phyloP scores from a whole-genome alignment of 2,329 filamentous ascomycete genomes.

The Didymella lethalis region DNA sequence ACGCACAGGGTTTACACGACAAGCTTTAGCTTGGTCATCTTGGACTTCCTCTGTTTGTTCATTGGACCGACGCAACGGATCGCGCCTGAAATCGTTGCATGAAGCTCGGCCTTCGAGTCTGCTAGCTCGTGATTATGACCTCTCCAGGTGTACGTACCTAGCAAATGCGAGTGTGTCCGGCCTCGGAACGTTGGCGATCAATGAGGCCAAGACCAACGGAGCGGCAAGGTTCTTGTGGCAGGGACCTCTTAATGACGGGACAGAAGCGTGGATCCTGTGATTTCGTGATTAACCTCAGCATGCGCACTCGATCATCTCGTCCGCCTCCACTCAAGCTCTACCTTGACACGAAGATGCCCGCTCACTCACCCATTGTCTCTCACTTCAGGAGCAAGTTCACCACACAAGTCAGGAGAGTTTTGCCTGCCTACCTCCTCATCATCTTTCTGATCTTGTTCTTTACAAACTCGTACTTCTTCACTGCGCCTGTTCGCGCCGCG shows the following conservation, averaged over 20 bases:
- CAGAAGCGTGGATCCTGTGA: slow-evolving; percentile 22
- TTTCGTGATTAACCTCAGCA: slow-evolving; percentile 44
- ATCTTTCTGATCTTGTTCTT: slow-evolving; percentile 45
- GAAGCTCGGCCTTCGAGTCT: slow-evolving; percentile 18
- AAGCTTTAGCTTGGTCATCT: slow-evolving; percentile 36
- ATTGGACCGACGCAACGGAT: slow-evolving; percentile 20
- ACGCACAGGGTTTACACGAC: slow-evolving; percentile 26
- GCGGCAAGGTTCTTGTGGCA: slow-evolving; percentile 19
- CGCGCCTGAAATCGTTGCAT: slow-evolving; percentile 19
- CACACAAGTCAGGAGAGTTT: slow-evolving; percentile 45
- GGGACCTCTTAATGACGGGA: slow-evolving; percentile 24
- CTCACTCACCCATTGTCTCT: slow-evolving; percentile 44
- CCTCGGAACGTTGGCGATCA: slow-evolving; percentile 8
- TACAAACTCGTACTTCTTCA: slow-evolving; percentile 45
- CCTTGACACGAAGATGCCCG: slow-evolving; percentile 43
- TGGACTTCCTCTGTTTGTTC: slow-evolving; percentile 25
- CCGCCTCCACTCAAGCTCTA: slow-evolving; percentile 46
- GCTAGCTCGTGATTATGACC: slow-evolving; percentile 7
- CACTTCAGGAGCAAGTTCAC: slow-evolving; percentile 46
- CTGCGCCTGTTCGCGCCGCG: slow-evolving; percentile 44
- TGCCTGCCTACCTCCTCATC: slow-evolving; percentile 45
- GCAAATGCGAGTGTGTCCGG: slow-evolving; percentile 9
- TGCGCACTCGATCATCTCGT: slow-evolving; percentile 44
- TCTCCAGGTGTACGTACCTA: slow-evolving; percentile 15
- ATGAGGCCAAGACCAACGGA: slow-evolving; percentile 7